Percentiles rank a stretch among this genome's conserved stretches.
These are phyloP conservation scores for Articulospora tetracladia DNA, from an alignment of 495 filamentous ascomycete genomes.

Conservation along the genomic window DNA sequence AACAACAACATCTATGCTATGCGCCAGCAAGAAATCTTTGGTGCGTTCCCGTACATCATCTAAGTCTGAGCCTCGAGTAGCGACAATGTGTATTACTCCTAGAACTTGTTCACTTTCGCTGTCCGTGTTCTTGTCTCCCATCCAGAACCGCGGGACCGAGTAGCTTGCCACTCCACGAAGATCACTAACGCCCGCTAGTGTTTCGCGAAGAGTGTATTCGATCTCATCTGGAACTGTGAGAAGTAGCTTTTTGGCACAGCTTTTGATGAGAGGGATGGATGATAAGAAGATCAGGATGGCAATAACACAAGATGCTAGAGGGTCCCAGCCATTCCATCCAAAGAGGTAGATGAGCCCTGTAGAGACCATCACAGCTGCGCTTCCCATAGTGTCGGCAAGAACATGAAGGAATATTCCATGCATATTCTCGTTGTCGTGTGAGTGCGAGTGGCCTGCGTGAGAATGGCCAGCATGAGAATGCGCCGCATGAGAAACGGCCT, in stretches of 20 bases:
- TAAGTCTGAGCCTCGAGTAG: slow-evolving; percentile 61
- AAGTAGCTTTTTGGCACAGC: slow-evolving; percentile 74
- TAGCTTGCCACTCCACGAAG: slow-evolving; percentile 84
- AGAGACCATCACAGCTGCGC: slow-evolving; percentile 89
- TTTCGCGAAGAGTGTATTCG: slow-evolving; percentile 85
- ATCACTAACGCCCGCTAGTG: slow-evolving; percentile 76
- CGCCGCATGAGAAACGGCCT: slow-evolving; percentile 26
- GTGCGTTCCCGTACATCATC: slow-evolving; percentile 75
- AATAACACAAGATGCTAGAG: slow-evolving; percentile 89
- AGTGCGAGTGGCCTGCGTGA: slow-evolving; percentile 38
- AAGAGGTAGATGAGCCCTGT: slow-evolving; percentile 82
- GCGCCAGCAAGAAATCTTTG: slow-evolving; percentile 51
- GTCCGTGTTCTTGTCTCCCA: slow-evolving; percentile 61
- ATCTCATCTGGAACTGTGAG: slow-evolving; percentile 80
- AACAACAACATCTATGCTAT: slow-evolving; percentile 67
- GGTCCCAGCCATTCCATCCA: slow-evolving; percentile 93
- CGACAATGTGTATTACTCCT: slow-evolving; percentile 81
- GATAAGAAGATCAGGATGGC: slow-evolving; percentile 88
- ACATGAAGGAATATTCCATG: slow-evolving; percentile 98
- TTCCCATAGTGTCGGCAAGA: slow-evolving; percentile 90
- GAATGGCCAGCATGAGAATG: slow-evolving; percentile 28
- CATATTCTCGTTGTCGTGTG: slow-evolving; percentile 96
- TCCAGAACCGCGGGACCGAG: slow-evolving; percentile 88
- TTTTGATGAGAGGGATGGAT: slow-evolving; percentile 81
- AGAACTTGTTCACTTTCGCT: slow-evolving; percentile 49